Evolutionary conservation across 305 asterid species (phyloP), one percentile per base, ranked within the genome.

Genomic region (Lippia alba): DNA sequence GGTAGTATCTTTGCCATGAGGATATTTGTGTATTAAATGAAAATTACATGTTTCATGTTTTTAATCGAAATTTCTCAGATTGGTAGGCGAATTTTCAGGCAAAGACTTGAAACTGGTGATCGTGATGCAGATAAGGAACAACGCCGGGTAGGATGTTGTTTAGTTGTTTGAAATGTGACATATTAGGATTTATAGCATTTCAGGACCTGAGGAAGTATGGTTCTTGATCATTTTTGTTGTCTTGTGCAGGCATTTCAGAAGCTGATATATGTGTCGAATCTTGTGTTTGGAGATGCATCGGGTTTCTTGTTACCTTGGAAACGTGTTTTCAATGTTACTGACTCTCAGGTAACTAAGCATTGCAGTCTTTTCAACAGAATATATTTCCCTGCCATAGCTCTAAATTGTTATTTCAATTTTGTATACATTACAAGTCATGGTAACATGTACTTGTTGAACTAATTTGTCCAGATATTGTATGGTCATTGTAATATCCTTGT

Each of bases 191-290:
- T 1, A 36, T 18, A 56, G 76, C 74, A 36, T 62, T 12, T 53
- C 59, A 66, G 61, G 55, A 54, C 67, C 41, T 66, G 72, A 44
- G 41, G 71, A 75, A 71, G 44, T 64, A 51, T 76, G 81, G 89
- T 79, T 73, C 87, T 84, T 92, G 89, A 88, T 73, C 91, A 66
- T 79, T 83, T 72, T 73, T 71, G 20, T 59, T 80, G 73, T 83
- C 85, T 89, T 82, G 86, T 82, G 91, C 97, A 95, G 99, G 98
- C 99, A 80, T 95, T 95, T 85, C 99, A 95, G 96, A 95, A 90
- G 91, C 82, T 95, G 63, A 87, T 95, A 63, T 95, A 95, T 60
- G 93, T 92, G 68, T 95, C 99, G n/a, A 89, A 85, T 83, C 96
- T 92, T 66, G 97, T 92, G 44, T 95, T 95, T 85, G 97, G 99